These are phyloP conservation scores for Lantana camara DNA, from an alignment of 257 asterid species.

Conservation along the genomic window DNA sequence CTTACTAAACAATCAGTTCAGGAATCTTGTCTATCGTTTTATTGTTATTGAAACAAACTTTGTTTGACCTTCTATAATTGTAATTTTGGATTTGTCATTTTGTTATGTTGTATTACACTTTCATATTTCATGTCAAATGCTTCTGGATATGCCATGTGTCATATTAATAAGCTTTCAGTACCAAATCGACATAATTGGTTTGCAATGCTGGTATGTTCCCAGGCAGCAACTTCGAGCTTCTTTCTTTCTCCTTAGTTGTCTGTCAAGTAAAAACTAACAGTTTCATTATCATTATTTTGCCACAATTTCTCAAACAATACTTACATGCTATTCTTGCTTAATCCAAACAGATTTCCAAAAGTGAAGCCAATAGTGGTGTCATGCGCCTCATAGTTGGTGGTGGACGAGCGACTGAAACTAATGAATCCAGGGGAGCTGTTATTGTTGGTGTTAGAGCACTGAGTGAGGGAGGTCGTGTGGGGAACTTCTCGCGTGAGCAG, in stretches of 20 bases:
- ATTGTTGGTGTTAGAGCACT: conserved; percentile 97
- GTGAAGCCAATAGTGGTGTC: conserved; percentile 95
- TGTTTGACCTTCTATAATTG: neutral
- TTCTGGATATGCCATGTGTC: neutral
- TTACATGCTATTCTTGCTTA: conserved; percentile 22
- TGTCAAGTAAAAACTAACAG: conserved; percentile 9
- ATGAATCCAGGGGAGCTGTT: conserved; percentile 83
- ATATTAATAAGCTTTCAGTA: neutral
- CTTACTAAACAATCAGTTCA: conserved; percentile 19
- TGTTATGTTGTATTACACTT: neutral
- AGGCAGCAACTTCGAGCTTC: too few species aligned
- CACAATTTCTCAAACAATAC: conserved; percentile 20
- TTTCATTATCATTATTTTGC: neutral
- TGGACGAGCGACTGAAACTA: conserved; percentile 94
- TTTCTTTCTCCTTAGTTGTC: conserved; percentile 23
- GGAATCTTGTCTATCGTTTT: conserved; percentile 1
- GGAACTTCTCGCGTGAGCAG: conserved; percentile 96
- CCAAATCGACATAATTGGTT: too few species aligned
- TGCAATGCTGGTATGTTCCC: too few species aligned
- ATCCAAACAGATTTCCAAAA: conserved; percentile 64
- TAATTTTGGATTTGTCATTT: conserved; percentile 19
- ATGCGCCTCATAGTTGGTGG: conserved; percentile 99
- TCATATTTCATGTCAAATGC: neutral
- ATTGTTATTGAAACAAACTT: neutral
- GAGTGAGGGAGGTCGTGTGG: conserved; percentile 99